These are phyloP conservation scores for Mycena pura DNA, from an alignment of 768 basidiomycete genomes.

Conservation along the genomic window DNA sequence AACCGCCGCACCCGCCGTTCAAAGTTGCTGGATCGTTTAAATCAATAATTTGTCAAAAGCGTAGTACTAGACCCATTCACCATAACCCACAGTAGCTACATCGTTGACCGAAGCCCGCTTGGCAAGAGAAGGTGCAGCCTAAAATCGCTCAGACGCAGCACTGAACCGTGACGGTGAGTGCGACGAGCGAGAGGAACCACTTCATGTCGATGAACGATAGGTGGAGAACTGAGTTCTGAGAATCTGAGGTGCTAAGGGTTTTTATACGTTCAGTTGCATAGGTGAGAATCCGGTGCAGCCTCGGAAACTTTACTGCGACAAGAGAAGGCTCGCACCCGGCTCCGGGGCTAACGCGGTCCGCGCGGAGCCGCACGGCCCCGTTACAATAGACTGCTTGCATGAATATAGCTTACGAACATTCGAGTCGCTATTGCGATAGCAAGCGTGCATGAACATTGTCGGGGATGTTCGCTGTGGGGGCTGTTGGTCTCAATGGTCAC, in stretches of 20 bases:
- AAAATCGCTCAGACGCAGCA: neutral
- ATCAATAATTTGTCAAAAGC: neutral
- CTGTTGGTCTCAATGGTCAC: no score
- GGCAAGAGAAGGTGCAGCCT: constrained; percentile 26
- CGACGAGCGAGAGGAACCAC: constrained; percentile 41
- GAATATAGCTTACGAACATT: no score
- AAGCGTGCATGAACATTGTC: no score
- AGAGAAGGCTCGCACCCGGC: neutral
- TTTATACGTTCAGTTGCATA: neutral
- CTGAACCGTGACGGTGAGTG: constrained; percentile 31
- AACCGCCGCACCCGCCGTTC: constrained; percentile 30
- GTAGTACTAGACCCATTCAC: constrained; percentile 25
- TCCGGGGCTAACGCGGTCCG: neutral
- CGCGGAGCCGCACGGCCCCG: neutral
- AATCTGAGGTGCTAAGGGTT: neutral
- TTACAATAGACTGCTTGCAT: neutral
- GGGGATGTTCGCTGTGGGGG: no score
- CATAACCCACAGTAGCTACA: constrained; percentile 24
- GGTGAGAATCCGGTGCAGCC: constrained; percentile 3
- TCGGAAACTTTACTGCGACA: neutral
- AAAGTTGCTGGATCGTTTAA: constrained; percentile 16
- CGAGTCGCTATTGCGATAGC: no score
- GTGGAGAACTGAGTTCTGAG: constrained; percentile 6
- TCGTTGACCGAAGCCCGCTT: constrained; percentile 43
- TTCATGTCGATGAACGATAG: constrained; percentile 35